Evolutionary conservation across 345 rosid genomes (phyloP), one percentile per base, ranked within the genome.

Genomic region (Angophora floribunda): DNA sequence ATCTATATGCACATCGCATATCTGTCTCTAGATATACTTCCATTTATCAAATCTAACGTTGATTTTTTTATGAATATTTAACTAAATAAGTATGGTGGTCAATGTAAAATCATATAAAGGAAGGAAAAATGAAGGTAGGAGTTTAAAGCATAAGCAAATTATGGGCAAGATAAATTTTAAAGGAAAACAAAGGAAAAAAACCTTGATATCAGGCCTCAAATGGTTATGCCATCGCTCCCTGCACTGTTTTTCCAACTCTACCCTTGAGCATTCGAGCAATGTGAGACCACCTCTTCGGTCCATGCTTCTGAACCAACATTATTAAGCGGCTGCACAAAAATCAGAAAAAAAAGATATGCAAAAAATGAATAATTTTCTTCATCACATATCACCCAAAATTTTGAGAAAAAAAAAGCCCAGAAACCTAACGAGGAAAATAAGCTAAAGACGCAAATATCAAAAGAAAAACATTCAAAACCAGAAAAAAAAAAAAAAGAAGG

Each of bases 141-240:
- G 19, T 32, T n/a, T 22, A 10, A 59, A 52, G 87, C 6, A 52
- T 8, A 24, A 41, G 5, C 24, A 82, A 65, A 30, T 24, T 53
- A 32, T 7, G 49, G 32, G 63, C 49, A 75, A 51, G 87, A 59
- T 44, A 13, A 13, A 57, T 19, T 22, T 57, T 24, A 57, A 57
- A 57, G 41, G 47, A 75, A 79, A 28, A n/a, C 50, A 12, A 47
- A 28, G 30, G n/a, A 70, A 36, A 50, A 36, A 51, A 22, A 97
- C 99, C 98, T 90, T 97, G 89, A 95, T 95, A 80, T 97, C 93
- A 7, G 97, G 96, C 91, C 94, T 94, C 89, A 97, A 86, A 94
- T 97, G 98, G 89, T 97, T 95, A 89, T 93, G 94, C 98, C 99
- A 97, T 90, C 99, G 94, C 86, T 97, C 99, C 86, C 98, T 90